Percentiles rank a stretch among this genome's conserved stretches.
Conservation (phyloP, 805 yeast genomes). For the Candida oleophila region DNA sequence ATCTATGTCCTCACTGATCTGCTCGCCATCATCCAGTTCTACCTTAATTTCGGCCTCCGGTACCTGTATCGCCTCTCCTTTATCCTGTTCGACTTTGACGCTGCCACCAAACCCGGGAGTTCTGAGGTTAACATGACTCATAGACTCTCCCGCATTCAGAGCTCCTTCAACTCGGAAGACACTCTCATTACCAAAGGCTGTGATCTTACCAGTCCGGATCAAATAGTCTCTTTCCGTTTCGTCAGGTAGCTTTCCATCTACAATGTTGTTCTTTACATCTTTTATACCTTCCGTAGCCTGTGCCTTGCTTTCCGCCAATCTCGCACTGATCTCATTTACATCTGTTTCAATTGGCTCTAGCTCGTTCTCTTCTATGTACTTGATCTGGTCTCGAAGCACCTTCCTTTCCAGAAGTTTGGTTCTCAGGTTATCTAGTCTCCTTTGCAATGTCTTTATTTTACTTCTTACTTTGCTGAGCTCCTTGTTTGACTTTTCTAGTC, state of each 20-base stretch:
- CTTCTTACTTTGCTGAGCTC: constrained; percentile 43
- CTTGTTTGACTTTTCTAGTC: constrained; percentile 66
- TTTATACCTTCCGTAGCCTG: constrained; percentile 22
- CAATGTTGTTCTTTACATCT: constrained; percentile 17
- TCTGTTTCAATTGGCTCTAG: constrained; percentile 57
- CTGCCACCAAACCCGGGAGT: constrained; percentile 47
- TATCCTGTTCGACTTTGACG: background rate
- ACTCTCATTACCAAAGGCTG: constrained; percentile 80
- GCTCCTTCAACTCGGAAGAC: constrained; percentile 47
- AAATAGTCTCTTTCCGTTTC: constrained; percentile 80
- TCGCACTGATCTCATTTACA: constrained; percentile 47
- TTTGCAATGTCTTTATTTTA: constrained; percentile 48
- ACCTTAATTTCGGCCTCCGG: constrained; percentile 19
- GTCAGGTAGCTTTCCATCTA: constrained; percentile 45
- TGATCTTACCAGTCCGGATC: constrained; percentile 85
- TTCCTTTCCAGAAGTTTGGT: constrained; percentile 67
- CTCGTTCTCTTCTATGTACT: constrained; percentile 48
- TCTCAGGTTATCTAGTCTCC: constrained; percentile 47
- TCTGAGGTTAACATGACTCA: constrained; percentile 44
- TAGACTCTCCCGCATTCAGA: constrained; percentile 8
- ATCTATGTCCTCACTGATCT: constrained; percentile 8
- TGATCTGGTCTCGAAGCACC: constrained; percentile 53
- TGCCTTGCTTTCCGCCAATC: constrained; percentile 35
- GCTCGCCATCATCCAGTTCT: constrained; percentile 7
- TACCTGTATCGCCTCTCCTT: constrained; percentile 10